Evolutionary conservation across 2,329 filamentous ascomycete species (phyloP), one percentile per base, ranked within the genome.

Genomic region (Alternaria tenuissima): DNA sequence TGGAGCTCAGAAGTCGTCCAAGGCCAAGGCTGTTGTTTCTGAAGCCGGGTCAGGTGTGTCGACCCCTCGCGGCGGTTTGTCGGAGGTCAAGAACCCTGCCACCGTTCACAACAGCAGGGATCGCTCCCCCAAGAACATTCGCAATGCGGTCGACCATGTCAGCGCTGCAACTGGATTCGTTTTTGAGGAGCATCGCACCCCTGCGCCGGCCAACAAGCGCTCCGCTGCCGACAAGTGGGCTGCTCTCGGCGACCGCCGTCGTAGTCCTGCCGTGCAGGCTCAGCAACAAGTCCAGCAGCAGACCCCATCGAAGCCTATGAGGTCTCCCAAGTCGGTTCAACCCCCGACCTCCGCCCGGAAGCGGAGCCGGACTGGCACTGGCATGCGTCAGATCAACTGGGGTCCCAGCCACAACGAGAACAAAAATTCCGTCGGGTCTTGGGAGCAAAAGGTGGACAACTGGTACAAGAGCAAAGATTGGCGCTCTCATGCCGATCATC

Each of bases 151-250:
- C 55, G 89, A 90, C 64, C 86, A 86, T 52, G 88, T 92, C 67
- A 80, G 88, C 62, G 85, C 90, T 30, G 86, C 87, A 28, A 90
- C 91, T 72, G 88, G 87, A 30, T 90, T 92, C 79, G 88, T 92
- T 76, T 91, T 91, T 72, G 89, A 93, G 66, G 90, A 92, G 60
- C 83, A 87, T 28, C 68, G 67, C 26, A 66, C 60, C 8, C 66
- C 69, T n/a, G 56, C 61, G 4, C 42, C 61, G 62, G 78, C 83
- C n/a, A 81, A 87, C 22, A 92, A 92, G 81, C 87, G 86, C 56
- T 82, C 79, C 24, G 79, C 80, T 68, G 77, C 91, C 53, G 94
- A 97, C 80, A 97, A 96, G 78, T 98, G 94, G 94, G 88, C 91
- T 24, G 91, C 89, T 12, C 84, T 98, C 49, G 94, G 94, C 64